Base-by-base conservation (phyloP, 371 early-diverging fungal genomes). In the Phascolomyces articulosus region DNA sequence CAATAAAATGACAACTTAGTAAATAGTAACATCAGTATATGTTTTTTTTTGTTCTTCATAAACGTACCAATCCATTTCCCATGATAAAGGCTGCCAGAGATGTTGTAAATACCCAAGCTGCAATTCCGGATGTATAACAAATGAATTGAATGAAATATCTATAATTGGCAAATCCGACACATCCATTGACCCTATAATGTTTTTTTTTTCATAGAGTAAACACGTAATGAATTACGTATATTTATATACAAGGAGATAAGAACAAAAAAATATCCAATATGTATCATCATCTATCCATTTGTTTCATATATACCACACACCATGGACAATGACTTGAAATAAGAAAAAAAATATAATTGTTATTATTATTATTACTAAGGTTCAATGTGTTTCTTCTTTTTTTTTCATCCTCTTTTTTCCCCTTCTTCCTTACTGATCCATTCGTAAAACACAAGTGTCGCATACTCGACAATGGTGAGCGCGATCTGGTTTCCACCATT, bases 381-480 rank as follows among this genome's bases (percentile, higher is more conserved):
- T 9, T 9, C 6, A 34, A 34, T 9, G 11, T 9, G 34, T 44
- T n/a, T 44, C 8, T 18, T 13, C 41, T 16, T 44, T 7, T n/a
- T 20, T 20, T n/a, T 18, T 54, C 49, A 15, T 28, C 26, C 34
- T 18, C 0, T n/a, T 28, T 13, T 55, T 2, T 57, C 24, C 18
- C 40, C 40, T 16, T n/a, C 23, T 24, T 51, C n/a, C 81, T 66
- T 75, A 86, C 86, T 88, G 88, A 65, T 88, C 88, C 83, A 88
- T 86, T 63, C 72, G 78, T 31, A 86, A 62, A 6, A 88, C 85
- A 61, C 88, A 88, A 44, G 76, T 70, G 63, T 79, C 79, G 63
- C 88, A 88, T n/a, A 80, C 84, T 40, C 82, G 72, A 58, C 88
- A 88, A 60, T 88, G 88, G 66, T 88, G 86, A 16, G 85, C 71